A percentile compares a stretch with the other conserved stretches of the same genome.
These are phyloP conservation scores for Jaltomata sinuosa DNA, from an alignment of 257 asterid genomes.

Conservation along the genomic window DNA sequence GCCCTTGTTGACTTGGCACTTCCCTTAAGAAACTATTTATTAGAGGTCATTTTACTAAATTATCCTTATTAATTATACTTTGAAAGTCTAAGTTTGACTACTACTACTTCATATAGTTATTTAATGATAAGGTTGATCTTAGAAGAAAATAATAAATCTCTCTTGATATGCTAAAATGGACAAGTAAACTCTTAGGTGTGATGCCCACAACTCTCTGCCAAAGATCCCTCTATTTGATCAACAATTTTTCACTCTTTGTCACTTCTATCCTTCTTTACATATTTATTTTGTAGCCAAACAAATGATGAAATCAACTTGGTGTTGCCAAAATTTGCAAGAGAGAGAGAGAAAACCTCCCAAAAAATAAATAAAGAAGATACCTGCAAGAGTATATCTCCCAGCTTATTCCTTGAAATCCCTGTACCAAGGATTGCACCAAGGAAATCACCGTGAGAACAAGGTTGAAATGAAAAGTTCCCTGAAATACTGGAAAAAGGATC, in stretches of 20 bases:
- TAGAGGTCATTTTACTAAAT: neutral
- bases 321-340: neutral
- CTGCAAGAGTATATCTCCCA: conserved; percentile 89
- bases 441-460: conserved; percentile 91
- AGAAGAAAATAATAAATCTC: neutral
- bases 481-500: conserved; percentile 46
- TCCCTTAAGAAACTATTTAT: neutral
- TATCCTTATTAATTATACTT: neutral
- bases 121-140: neutral
- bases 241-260: neutral
- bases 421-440: conserved; percentile 93
- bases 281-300: neutral
- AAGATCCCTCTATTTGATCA: neutral
- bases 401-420: conserved; percentile 79
- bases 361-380: conserved; percentile 21
- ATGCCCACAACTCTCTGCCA: neutral
- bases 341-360: neutral
- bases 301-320: neutral
- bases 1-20: neutral
- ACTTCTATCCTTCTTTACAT: neutral
- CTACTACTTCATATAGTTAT: neutral
- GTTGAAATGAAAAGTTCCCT: conserved; percentile 76
- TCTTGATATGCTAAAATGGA: neutral
- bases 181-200: neutral
- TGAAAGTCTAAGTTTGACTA: neutral